Evolutionary conservation across 345 rosid species (phyloP).

Genomic region (Sapria himalayana): DNA sequence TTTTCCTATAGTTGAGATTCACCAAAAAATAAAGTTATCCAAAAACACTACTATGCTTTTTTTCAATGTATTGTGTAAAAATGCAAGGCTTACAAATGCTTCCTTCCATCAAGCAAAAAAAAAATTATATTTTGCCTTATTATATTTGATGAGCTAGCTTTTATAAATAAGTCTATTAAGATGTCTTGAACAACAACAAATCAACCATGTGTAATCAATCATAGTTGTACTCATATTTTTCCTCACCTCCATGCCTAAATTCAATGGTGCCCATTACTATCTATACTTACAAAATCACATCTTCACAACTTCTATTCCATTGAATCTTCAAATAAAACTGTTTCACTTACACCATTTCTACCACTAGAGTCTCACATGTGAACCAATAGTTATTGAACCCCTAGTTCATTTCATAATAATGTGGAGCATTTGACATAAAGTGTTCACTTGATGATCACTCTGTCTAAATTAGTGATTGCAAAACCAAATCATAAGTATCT

Average conservation of each 20-base stretch:
- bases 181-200: neutral
- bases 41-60: neutral
- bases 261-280: neutral
- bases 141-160: neutral
- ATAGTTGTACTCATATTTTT: neutral
- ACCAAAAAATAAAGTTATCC: neutral
- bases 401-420: neutral
- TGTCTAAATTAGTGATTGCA: neutral
- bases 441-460: neutral
- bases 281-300: neutral
- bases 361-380: no score
- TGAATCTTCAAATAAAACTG: neutral
- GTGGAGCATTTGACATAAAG: neutral
- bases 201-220: neutral
- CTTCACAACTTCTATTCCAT: neutral
- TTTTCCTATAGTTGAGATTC: neutral
- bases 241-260: neutral
- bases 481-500: neutral
- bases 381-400: neutral
- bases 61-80: neutral
- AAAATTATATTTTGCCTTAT: neutral
- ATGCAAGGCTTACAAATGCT: neutral
- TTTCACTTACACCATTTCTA: no score
- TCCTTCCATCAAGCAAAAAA: neutral
- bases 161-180: neutral